These are phyloP conservation scores for Brassica nigra DNA, from an alignment of 345 rosid species.

Conservation along the genomic window DNA sequence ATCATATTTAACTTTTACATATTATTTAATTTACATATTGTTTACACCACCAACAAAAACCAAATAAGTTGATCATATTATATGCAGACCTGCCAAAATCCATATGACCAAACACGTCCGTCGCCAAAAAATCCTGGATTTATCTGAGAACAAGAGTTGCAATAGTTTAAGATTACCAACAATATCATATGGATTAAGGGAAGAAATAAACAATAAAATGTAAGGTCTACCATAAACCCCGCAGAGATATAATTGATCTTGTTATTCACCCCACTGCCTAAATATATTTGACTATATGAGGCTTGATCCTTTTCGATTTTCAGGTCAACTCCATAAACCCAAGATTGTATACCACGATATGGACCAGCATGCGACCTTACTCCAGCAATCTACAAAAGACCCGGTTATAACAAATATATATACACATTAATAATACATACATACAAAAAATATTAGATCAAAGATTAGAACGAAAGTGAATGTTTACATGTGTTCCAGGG, in stretches of 20 bases:
- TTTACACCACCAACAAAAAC: neutral
- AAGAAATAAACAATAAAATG: neutral
- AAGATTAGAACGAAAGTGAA: neutral
- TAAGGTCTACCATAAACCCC: conserved; percentile 1
- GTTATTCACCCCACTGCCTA: neutral
- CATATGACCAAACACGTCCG: conserved; percentile 5
- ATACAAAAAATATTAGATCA: neutral
- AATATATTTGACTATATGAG: conserved; percentile 8
- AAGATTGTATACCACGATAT: conserved; percentile 1
- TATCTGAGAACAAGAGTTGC: neutral
- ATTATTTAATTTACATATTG: neutral
- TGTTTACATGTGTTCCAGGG: conserved; percentile 2
- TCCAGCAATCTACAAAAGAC: conserved; percentile 9
- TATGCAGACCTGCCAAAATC: neutral
- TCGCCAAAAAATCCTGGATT: neutral
- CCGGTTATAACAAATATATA: neutral
- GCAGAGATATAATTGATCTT: neutral
- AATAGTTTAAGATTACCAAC: neutral
- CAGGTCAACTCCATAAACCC: neutral
- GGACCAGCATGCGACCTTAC: conserved; percentile 5
- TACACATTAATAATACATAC: neutral
- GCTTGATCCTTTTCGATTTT: conserved; percentile 12
- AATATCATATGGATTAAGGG: neutral
- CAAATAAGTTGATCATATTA: neutral
- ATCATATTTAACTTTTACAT: neutral